These are phyloP conservation scores for Trichoderma sp. DNA, from an alignment of 2,329 filamentous ascomycete genomes.

Conservation along the genomic window DNA sequence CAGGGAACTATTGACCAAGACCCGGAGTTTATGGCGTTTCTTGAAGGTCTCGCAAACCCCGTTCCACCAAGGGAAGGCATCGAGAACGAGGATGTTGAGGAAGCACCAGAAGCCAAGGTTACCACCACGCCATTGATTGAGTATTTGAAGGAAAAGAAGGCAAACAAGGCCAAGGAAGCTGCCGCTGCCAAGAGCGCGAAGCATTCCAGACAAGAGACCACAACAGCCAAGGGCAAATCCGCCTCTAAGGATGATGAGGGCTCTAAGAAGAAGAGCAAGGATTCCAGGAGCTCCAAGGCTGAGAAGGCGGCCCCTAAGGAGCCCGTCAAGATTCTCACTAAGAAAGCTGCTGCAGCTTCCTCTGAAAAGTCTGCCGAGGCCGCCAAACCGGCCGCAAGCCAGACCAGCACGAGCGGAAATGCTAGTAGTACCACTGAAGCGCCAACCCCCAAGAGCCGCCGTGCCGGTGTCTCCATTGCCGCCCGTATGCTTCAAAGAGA, in stretches of 20 bases:
- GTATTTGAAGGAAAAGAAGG: slow-evolving; percentile 88
- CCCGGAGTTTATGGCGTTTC: slow-evolving; percentile 89
- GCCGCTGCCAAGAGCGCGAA: slow-evolving; percentile 46
- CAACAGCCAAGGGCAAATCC: slow-evolving; percentile 48
- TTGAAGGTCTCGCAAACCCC: slow-evolving; percentile 79
- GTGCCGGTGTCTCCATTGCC: slow-evolving; percentile 60
- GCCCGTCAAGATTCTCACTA: slow-evolving; percentile 61
- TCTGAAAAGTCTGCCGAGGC: slow-evolving; percentile 46
- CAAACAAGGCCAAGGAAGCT: slow-evolving; percentile 62
- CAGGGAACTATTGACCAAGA: slow-evolving; percentile 97
- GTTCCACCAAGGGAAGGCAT: slow-evolving; percentile 43
- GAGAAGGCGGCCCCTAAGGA: slow-evolving; percentile 52
- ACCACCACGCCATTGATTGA: slow-evolving; percentile 88
- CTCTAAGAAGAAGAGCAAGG: slow-evolving; percentile 61
- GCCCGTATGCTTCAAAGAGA: slow-evolving; percentile 65
- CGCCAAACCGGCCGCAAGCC: slow-evolving; percentile 42
- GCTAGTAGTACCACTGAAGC: slow-evolving; percentile 29
- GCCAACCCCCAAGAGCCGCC: slow-evolving; percentile 47
- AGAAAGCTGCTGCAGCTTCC: slow-evolving; percentile 49
- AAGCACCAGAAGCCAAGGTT: slow-evolving; percentile 55
- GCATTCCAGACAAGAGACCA: slow-evolving; percentile 53
- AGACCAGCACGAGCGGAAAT: slow-evolving; percentile 32
- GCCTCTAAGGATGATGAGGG: slow-evolving; percentile 45
- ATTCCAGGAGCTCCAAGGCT: slow-evolving; percentile 55
- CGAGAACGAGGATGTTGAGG: slow-evolving; percentile 43